Evolutionary conservation across 176 grass and related monocot species (phyloP), one percentile per base, ranked within the genome.

Genomic region (Musa schizocarpa): DNA sequence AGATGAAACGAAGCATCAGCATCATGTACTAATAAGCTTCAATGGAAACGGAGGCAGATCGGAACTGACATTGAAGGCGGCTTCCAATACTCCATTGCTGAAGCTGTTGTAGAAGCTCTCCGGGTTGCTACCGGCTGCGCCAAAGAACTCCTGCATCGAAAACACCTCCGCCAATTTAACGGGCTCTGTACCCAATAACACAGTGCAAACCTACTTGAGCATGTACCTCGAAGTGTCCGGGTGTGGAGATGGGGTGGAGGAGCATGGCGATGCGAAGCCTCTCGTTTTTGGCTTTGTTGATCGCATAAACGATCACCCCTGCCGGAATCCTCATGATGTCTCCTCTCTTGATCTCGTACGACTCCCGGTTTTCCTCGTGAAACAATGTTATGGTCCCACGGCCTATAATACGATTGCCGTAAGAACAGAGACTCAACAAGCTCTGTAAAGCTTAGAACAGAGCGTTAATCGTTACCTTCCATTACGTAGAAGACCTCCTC

Each of bases 181-280:
- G 34, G 34, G 34, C 34, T 43, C 34, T 43, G 4, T 0, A 5
- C 34, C 34, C 4, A 43, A 43, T 43, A 43, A 43, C 34, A 43
- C 34, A 43, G 4, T 43, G 34, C 3, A 43, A 43, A 43, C 34
- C 34, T 43, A 43, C 34, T 43, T 43, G 3, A 43, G 34, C 34
- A 69, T 22, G 13, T 11, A 96, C 89, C 89, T 86, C 76, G 63
- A 92, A 89, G 65, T 59, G 69, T 0, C 87, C 87, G 0, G 85
- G 83, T 9, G 73, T 82, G 64, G 85, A 79, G 29, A 92, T 82
- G 13, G 89, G 83, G 17, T 53, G 78, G 23, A 92, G 66, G 24
- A 96, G 81, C 87, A 85, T 90, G 26, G 82, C 87, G 25, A 96
- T 77, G 9, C 77, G 81, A 53, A 96, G 50, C 87, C 78, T 92